These are phyloP conservation scores for Microbotryomycetes sp. DNA, from an alignment of 1,284 basidiomycete genomes.

Conservation along the genomic window DNA sequence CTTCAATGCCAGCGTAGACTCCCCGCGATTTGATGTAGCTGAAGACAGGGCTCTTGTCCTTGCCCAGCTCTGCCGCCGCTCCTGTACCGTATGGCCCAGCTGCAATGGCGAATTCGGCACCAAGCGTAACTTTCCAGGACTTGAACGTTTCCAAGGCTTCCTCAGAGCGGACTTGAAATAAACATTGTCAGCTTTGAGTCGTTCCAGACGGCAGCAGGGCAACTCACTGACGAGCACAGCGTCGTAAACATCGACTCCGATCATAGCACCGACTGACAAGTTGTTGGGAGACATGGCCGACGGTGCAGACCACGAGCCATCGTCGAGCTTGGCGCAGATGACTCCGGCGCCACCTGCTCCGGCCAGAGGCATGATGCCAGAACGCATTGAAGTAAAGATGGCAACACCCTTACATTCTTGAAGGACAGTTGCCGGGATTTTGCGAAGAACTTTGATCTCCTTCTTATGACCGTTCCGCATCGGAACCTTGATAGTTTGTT, in stretches of 20 bases:
- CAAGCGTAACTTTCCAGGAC: conserved; percentile 47
- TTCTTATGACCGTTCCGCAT: conserved; percentile 39
- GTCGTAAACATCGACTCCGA: conserved; percentile 48
- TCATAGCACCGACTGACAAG: conserved; percentile 45
- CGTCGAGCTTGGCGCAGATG: conserved; percentile 45
- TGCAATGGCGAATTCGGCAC: conserved; percentile 49
- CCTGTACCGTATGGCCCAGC: conserved; percentile 51
- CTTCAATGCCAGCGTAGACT: conserved; percentile 47
- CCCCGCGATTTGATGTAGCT: conserved; percentile 43
- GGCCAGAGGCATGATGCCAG: conserved; percentile 50
- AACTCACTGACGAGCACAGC: conserved; percentile 37
- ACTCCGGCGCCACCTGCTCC: conserved; percentile 50
- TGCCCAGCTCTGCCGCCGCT: conserved; percentile 46
- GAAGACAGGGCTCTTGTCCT: conserved; percentile 45
- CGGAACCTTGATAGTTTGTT: conserved; percentile 30
- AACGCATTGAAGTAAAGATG: conserved; percentile 50
- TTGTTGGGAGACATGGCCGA: conserved; percentile 50
- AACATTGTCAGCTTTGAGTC: neutral
- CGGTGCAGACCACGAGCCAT: conserved; percentile 51
- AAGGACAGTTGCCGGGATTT: conserved; percentile 51
- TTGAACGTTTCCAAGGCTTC: conserved; percentile 49
- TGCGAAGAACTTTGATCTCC: conserved; percentile 46
- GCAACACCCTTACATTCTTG: conserved; percentile 43
- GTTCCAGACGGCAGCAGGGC: neutral
- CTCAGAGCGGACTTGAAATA: conserved; percentile 43